Evolutionary conservation across 257 asterid species (phyloP), one percentile per base, ranked within the genome.

Genomic region (Misopates orontium): DNA sequence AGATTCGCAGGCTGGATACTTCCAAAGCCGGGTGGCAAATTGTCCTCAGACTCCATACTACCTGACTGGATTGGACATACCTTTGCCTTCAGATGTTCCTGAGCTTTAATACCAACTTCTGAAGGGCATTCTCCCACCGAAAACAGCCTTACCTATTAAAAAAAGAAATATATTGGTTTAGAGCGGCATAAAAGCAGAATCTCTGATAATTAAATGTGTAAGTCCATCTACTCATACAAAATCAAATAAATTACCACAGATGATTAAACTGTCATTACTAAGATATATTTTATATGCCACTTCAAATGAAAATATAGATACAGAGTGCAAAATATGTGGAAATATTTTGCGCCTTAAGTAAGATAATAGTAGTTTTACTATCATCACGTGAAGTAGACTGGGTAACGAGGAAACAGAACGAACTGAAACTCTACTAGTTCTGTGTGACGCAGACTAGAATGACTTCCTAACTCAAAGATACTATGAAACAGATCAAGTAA

Each of bases 21-120:
- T 78, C 79, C 88, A 52, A 86, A 86, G 44, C 90, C 88, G 21
- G 88, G 94, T 11, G 94, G 90, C 66, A 82, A 75, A 79, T 75
- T 84, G 66, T 79, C 86, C 71, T 80, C 81, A 24, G 76, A 56
- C 56, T 71, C 78, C 39, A 58, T 24, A 67, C 66, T 71, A 54
- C 73, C 67, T 54, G 78, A 71, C 23, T 58, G 73, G 16, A 57
- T 75, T 24, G 79, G 66, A 79, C 84, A 69, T 25, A 76, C 31
- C 82, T 76, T 85, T 18, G 71, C 81, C 72, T 82, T 95, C 61
- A 80, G 85, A 70, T 80, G 86, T 69, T 82, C 87, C 71, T 79
- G 88, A 53, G 81, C 66, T 51, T 75, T 81, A 40, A 60, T 24
- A 25, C 85, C 88, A 60, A 84, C 88, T 75, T 74, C 80, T 60